Base-by-base conservation (phyloP, 2,329 filamentous ascomycete genomes). In the Pseudocercospora eumusae region DNA sequence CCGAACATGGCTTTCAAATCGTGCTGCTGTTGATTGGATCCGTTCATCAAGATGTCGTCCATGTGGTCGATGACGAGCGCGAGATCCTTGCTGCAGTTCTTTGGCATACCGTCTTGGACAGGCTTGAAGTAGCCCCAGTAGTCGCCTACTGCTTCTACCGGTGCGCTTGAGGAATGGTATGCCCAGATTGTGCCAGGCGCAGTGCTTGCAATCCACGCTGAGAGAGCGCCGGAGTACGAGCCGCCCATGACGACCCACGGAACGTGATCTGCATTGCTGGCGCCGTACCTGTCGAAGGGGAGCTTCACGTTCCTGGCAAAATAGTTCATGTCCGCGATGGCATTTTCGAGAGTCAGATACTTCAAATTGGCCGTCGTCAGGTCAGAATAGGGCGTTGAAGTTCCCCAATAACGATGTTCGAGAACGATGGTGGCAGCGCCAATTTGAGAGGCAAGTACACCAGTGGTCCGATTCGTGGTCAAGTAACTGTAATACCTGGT, bases 321-420 rank as follows among this genome's bases (percentile, higher is more conserved):
- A 70, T 83, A 73, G 7, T 78, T 79, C 27, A 85, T 76, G 68
- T 87, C 84, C 8, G 77, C 74, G 62, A 86, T 80, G 0, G 82
- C 74, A 66, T 86, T 82, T 18, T 81, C 74, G 13, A 86, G 74
- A 0, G 80, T 86, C 56, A 86, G 75, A 50, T 82, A 80, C 65
- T 82, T 80, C 60, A 87, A 72, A 42, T 81, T 85, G 64, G 82
- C 78, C 1, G 83, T 81, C 0, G 80, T 82, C 40, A 85, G 75
- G 13, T 79, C 71, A 8, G 75, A 67, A 65, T 80, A 86, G 0
- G 85, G 84, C 2, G 80, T 80, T 6, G 83, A 86, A 15, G 78
- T 76, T 3, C 84, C 84, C 80, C 81, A 87, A 72, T 84, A 86
- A 11, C 84, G 80, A 68, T 87, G 84, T 72, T 87, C 84, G 31